Base-by-base conservation (phyloP, 2,329 filamentous ascomycete genomes). In the Phialophora macrospora region DNA sequence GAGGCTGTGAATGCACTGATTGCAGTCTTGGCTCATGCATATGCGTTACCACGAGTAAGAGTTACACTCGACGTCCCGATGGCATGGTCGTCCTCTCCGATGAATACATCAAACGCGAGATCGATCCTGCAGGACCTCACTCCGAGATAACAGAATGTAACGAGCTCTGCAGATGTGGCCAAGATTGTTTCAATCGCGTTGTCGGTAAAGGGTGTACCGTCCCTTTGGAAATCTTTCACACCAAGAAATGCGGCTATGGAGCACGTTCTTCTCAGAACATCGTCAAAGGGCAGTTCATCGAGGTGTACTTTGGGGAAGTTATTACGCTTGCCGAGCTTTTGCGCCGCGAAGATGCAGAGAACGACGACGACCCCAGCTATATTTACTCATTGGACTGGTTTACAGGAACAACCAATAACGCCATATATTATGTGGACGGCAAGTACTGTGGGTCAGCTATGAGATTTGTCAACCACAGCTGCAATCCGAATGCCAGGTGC, bases 391-490 rank as follows among this genome's bases (percentile, higher is more conserved):
- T 82, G 0, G 80, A 82, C 60, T 80, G 76, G 62, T 74, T 77
- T 41, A 63, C 71, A 1, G 70, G 4, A n/a, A 3, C 6, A 24
- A 41, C 28, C 32, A 26, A 12, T 14, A 60, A n/a, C 46, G 20
- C 75, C 2, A 72, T 75, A 4, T 80, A 79, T 57, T 75, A 81
- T 4, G 74, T 82, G 0, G 80, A 82, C 57, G 80, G 80, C 0
- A 74, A 75, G 49, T 78, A 76, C 28, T 78, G 79, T 52, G 80
- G 80, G 4, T 74, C 75, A 0, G 71, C 78, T 0, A 80, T 79
- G 4, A 76, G 80, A 0, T 82, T 82, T 63, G 81, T 82, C 69
- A 82, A 82, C 55, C 80, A 82, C 64, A 81, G 79, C 0, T 82
- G 80, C 72, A 77, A 79, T 22, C 80, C 80, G 0, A 83, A 83